phyloP scores from a whole-genome alignment of 306 rosid genomes.

The Rubus parviflorus region DNA sequence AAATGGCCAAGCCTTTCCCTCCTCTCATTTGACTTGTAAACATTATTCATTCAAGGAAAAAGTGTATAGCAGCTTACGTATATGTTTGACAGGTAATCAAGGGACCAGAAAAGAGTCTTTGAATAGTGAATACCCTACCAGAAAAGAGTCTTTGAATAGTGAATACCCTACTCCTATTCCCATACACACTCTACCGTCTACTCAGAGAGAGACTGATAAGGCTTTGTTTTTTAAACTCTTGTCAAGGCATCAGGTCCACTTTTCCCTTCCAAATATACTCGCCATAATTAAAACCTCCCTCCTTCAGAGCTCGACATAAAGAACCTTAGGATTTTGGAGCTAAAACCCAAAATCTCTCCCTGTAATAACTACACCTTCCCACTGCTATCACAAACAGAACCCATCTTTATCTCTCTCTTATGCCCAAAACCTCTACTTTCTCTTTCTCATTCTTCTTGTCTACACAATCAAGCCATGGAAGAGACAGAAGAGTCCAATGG shows the following conservation, averaged over 20 bases:
- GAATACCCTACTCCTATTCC: background rate
- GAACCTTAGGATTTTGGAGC: constrained; percentile 41
- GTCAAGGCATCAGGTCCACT: constrained; percentile 8
- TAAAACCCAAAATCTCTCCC: constrained; percentile 40
- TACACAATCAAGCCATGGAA: constrained; percentile 59
- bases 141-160: constrained; percentile 21
- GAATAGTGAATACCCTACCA: constrained; percentile 20
- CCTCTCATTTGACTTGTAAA: constrained; percentile 44
- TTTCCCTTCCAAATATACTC: constrained; percentile 18
- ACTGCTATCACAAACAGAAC: constrained; percentile 23
- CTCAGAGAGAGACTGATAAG: background rate
- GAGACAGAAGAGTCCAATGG: constrained; percentile 65
- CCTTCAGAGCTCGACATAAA: constrained; percentile 34
- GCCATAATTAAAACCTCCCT: constrained; percentile 27
- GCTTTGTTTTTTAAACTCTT: background rate
- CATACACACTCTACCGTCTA: background rate
- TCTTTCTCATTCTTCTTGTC: constrained; percentile 23
- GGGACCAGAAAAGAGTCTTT: constrained; percentile 30
- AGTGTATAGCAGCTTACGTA: constrained; percentile 7
- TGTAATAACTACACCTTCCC: constrained; percentile 40
- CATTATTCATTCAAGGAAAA: constrained; percentile 27
- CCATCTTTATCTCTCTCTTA: constrained; percentile 19
- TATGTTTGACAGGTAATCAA: constrained; percentile 35
- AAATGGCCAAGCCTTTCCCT: constrained; percentile 28
- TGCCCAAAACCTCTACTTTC: constrained; percentile 21